These are phyloP conservation scores for Monosporascus sp. DNA, from an alignment of 2,329 filamentous ascomycete species.

Conservation along the genomic window DNA sequence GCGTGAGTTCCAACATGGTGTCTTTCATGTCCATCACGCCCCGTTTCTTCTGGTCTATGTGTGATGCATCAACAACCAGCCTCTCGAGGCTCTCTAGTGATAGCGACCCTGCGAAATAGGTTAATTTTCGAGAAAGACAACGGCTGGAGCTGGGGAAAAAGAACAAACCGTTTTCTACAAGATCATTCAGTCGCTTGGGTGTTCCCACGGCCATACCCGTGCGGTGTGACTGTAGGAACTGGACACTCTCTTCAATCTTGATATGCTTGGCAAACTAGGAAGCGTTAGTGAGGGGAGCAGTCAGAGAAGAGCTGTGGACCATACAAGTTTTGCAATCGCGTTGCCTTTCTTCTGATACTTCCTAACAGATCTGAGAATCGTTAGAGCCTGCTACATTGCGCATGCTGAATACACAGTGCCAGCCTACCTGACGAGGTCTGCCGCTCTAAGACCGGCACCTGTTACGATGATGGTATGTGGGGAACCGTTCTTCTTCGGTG, in stretches of 20 bases:
- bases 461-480: conserved; percentile 90
- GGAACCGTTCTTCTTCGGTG: conserved; percentile 63
- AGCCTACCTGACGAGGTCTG: conserved; percentile 69
- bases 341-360: conserved; percentile 75
- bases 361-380: conserved; percentile 55
- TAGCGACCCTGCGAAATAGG: conserved; percentile 52
- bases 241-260: conserved; percentile 82
- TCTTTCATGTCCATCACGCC: conserved; percentile 96
- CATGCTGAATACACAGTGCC: background rate
- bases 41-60: conserved; percentile 92
- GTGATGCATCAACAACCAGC: conserved; percentile 83
- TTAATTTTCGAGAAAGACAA: background rate
- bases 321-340: conserved; percentile 73
- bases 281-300: conserved; percentile 7
- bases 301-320: conserved; percentile 9
- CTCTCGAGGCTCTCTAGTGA: conserved; percentile 67
- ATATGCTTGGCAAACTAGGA: conserved; percentile 88
- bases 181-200: conserved; percentile 72
- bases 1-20: conserved; percentile 73
- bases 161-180: conserved; percentile 72
- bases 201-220: conserved; percentile 90
- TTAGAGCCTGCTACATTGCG: conserved; percentile 12
- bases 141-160: background rate
- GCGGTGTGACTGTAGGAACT: conserved; percentile 63
- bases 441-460: conserved; percentile 76